Evolutionary conservation across 2,329 filamentous ascomycete species (phyloP).

Genomic region (Penicillium glabrum): DNA sequence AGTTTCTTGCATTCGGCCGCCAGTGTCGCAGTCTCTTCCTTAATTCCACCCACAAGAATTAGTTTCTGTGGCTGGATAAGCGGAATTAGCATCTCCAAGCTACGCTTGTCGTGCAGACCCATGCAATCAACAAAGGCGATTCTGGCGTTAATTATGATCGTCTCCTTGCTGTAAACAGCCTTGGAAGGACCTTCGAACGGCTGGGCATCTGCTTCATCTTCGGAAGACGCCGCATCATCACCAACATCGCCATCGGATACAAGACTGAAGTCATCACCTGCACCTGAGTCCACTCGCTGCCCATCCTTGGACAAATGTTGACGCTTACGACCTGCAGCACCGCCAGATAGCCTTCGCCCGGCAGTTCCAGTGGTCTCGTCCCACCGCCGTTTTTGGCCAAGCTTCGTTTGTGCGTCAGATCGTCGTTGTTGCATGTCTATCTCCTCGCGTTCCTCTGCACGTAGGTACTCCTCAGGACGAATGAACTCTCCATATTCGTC

Average conservation of each 20-base stretch:
- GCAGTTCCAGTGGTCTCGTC: constrained; percentile 61
- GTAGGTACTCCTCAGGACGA: constrained; percentile 86
- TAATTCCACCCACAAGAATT: constrained; percentile 81
- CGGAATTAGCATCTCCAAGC: constrained; percentile 90
- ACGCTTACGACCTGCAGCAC: constrained; percentile 57
- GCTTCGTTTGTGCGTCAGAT: constrained; percentile 57
- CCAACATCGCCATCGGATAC: constrained; percentile 57
- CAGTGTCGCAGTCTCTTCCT: constrained; percentile 73
- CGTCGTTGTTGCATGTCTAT: constrained; percentile 63
- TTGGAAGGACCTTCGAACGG: constrained; percentile 70
- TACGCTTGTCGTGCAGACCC: constrained; percentile 89
- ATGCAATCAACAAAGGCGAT: constrained; percentile 90
- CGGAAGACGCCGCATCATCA: constrained; percentile 56
- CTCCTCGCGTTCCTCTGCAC: constrained; percentile 86
- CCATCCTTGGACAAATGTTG: constrained; percentile 47
- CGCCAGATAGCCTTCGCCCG: constrained; percentile 40
- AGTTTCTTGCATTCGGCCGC: constrained; percentile 78
- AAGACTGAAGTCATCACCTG: constrained; percentile 51
- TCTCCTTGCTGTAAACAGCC: constrained; percentile 63
- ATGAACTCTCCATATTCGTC: constrained; percentile 96
- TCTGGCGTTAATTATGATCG: constrained; percentile 67
- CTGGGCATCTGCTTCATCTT: constrained; percentile 53
- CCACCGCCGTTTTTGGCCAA: constrained; percentile 95
- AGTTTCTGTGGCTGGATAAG: constrained; percentile 92
- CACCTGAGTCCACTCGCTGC: constrained; percentile 41